Evolutionary conservation across 2,329 filamentous ascomycete species (phyloP).

Genomic region (Ceratocystis ficicola): DNA sequence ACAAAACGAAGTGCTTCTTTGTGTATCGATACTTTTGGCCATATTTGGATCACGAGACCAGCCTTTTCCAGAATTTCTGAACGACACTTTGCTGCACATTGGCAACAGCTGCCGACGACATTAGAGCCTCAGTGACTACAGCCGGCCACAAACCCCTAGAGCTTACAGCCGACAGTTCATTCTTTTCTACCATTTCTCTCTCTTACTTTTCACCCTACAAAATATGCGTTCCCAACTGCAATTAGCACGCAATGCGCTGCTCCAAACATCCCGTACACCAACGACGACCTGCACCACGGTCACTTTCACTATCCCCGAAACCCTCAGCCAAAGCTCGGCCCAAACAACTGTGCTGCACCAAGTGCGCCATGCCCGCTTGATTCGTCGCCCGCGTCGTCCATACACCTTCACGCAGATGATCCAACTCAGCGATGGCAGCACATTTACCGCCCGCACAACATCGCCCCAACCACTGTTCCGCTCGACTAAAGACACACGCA

Average conservation of each 20-base stretch:
- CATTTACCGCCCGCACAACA: slow-evolving; percentile 68
- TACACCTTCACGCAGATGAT: slow-evolving; percentile 97
- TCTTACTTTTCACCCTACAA: background rate
- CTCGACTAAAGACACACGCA: slow-evolving; percentile 69
- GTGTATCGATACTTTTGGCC: slow-evolving; percentile 15
- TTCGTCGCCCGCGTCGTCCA: slow-evolving; percentile 76
- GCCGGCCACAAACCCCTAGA: background rate
- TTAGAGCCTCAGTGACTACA: background rate
- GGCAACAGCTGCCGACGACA: background rate
- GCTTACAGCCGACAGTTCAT: background rate
- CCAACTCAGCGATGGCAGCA: slow-evolving; percentile 79
- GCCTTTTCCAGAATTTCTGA: slow-evolving; percentile 16
- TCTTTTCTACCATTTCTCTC: background rate
- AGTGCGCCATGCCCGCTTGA: slow-evolving; percentile 69
- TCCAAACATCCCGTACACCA: slow-evolving; percentile 28
- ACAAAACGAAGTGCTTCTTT: background rate
- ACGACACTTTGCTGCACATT: background rate
- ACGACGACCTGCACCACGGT: slow-evolving; percentile 25
- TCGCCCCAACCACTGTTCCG: slow-evolving; percentile 51
- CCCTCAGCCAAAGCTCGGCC: slow-evolving; percentile 25
- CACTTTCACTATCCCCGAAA: slow-evolving; percentile 18
- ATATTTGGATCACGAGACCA: slow-evolving; percentile 3
- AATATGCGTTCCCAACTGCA: slow-evolving; percentile 22
- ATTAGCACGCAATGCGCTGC: slow-evolving; percentile 21
- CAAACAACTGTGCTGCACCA: slow-evolving; percentile 33